Evolutionary conservation across 1,284 basidiomycete species (phyloP), one percentile per base, ranked within the genome.

Genomic region (Ceratobasidium sp.): DNA sequence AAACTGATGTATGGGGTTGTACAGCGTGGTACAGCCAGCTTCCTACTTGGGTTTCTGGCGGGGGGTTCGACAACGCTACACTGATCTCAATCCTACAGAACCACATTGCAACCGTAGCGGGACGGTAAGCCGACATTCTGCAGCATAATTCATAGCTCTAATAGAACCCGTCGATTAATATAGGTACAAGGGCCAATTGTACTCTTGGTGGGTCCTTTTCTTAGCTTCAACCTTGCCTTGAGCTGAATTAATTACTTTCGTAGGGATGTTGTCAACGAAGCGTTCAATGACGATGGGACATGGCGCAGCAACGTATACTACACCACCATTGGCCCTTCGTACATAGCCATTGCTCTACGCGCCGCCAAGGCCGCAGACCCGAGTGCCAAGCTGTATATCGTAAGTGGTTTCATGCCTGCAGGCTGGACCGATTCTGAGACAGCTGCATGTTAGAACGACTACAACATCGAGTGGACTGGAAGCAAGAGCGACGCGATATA

Each of bases 181-280:
- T n/a, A 61, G 58, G 75, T 88, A 84, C 78, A 84, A 84, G 76
- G 87, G 87, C 41, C 79, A 86, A 81, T 82, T 85, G 84, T 88
- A 78, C 80, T 84, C 80, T 49, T 68, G 49, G 37, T 48, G 19
- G n/a, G 37, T 6, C 37, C 4, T 37, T 62, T 22, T 22, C 11
- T 56, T 56, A 19, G 58, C 34, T 37, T 37, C 14, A 61, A 34
- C 54, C 14, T 58, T 24, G 16, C 19, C 14, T 16, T 22, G 27
- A 22, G 8, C 22, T 34, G 27, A 27, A 11, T 22, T 54, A 5
- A 22, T 24, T 61, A n/a, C 8, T 41, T 22, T 41, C 43, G 53
- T 27, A 77, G 77, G 77, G 77, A 78, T 58, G 77, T 78, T 24
- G 74, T 77, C 51, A 78, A 78, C 56, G 77, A 78, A 56, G 65